These are phyloP conservation scores for Talinum fruticosum DNA, from an alignment of 148 eudicot genomes.

Conservation along the genomic window DNA sequence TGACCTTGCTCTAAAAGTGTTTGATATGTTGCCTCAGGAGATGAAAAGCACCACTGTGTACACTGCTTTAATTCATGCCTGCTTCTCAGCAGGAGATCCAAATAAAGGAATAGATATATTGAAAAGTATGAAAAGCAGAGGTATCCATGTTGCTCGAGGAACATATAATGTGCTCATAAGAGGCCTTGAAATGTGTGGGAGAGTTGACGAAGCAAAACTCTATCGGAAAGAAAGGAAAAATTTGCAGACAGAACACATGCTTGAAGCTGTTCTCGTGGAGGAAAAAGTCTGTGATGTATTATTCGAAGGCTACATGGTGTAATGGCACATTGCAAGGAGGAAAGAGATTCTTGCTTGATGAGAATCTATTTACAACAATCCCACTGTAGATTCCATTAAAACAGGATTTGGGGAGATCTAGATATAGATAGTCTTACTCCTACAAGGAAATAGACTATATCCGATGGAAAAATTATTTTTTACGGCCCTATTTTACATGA, in stretches of 20 bases:
- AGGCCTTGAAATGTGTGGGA: conserved; percentile 61
- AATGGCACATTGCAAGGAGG: conserved; percentile 3
- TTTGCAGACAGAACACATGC: conserved; percentile 26
- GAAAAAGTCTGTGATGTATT: conserved; percentile 54
- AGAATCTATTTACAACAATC: too few relatives aligned
- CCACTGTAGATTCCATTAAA: too few relatives aligned
- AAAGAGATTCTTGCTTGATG: background rate
- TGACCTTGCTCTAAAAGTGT: conserved; percentile 46
- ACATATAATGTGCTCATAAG: conserved; percentile 52
- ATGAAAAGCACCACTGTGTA: conserved; percentile 44
- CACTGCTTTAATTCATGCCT: conserved; percentile 60
- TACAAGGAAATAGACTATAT: too few relatives aligned
- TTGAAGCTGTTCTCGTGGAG: conserved; percentile 28
- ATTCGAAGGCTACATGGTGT: conserved; percentile 42
- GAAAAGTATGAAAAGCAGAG: conserved; percentile 42
- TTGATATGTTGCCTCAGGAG: conserved; percentile 46
- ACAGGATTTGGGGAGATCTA: too few relatives aligned
- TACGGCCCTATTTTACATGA: conserved; percentile 3
- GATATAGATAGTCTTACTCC: too few relatives aligned
- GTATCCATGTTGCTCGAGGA: conserved; percentile 39
- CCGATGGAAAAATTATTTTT: conserved; percentile 14
- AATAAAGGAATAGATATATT: conserved; percentile 54
- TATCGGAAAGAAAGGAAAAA: conserved; percentile 55
- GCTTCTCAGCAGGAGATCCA: conserved; percentile 49
- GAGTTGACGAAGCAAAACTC: conserved; percentile 34